Evolutionary conservation across 129 eudicot species (phyloP).

Genomic region (Centella asiatica): DNA sequence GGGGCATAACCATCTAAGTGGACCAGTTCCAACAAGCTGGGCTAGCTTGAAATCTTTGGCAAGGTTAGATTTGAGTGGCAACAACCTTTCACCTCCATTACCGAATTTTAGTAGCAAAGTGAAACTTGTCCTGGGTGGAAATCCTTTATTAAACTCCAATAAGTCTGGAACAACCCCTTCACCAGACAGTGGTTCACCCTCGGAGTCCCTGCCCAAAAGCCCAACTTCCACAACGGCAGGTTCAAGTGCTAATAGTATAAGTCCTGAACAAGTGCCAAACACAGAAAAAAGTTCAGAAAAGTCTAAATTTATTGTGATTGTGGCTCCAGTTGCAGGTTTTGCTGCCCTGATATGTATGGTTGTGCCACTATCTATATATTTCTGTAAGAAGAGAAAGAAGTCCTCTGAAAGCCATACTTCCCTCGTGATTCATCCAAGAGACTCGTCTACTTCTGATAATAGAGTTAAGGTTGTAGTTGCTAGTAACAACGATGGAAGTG

Average conservation of each 20-base stretch:
- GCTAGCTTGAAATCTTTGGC: conserved; percentile 48
- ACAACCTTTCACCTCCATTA: conserved; percentile 55
- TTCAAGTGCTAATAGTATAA: conserved; percentile 14
- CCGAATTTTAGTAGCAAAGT: conserved; percentile 33
- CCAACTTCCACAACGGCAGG: conserved; percentile 17
- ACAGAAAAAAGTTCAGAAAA: conserved; percentile 5
- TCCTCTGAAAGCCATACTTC: conserved; percentile 29
- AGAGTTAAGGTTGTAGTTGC: conserved; percentile 58
- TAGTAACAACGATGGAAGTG: conserved; percentile 22
- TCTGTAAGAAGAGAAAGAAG: conserved; percentile 26
- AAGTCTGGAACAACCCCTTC: conserved; percentile 30
- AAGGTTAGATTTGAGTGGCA: conserved; percentile 51
- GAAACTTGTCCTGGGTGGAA: conserved; percentile 29
- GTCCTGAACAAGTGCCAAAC: conserved; percentile 3
- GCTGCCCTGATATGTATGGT: conserved; percentile 24
- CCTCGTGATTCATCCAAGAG: conserved; percentile 62
- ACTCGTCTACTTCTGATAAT: conserved; percentile 46
- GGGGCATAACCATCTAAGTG: conserved; percentile 40
- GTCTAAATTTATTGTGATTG: conserved; percentile 23
- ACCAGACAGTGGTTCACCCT: conserved; percentile 12
- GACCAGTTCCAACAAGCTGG: conserved; percentile 60
- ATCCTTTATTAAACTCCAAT: conserved; percentile 40
- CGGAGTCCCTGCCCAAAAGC: conserved; percentile 1
- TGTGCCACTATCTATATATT: conserved; percentile 33
- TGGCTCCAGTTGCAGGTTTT: conserved; percentile 37